These are phyloP conservation scores for Akanthomyces lecanii DNA, from an alignment of 2,329 filamentous ascomycete genomes.

Conservation along the genomic window DNA sequence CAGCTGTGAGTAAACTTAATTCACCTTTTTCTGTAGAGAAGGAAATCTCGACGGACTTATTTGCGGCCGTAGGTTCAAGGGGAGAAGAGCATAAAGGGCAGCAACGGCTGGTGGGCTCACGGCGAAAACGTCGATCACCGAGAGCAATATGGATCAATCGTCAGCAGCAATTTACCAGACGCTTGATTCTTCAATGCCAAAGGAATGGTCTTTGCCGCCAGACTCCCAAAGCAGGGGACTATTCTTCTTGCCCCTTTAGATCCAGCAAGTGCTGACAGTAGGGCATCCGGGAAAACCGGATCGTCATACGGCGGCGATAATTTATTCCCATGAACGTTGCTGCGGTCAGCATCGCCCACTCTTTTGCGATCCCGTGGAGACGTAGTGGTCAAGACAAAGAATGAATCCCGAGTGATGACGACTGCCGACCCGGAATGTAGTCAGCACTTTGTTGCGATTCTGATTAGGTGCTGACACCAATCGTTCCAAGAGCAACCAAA, in stretches of 20 bases:
- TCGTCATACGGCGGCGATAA: background rate
- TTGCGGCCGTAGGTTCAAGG: too few species aligned
- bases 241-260: background rate
- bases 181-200: too few species aligned
- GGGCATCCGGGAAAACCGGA: constrained; percentile 3
- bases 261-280: background rate
- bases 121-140: too few species aligned
- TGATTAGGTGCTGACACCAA: constrained; percentile 14
- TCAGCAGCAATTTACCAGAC: too few species aligned
- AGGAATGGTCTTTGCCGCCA: too few species aligned
- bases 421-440: background rate
- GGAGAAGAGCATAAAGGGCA: too few species aligned
- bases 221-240: too few species aligned
- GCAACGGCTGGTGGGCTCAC: too few species aligned
- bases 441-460: constrained; percentile 3
- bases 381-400: background rate
- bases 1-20: too few species aligned
- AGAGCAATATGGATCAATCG: too few species aligned
- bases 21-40: too few species aligned
- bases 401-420: constrained; percentile 4
- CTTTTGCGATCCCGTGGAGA: constrained; percentile 2
- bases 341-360: constrained; percentile 1
- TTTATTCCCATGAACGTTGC: background rate
- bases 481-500: background rate
- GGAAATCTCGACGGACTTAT: too few species aligned